Percentiles rank a stretch among this genome's conserved stretches.
phyloP scores from a whole-genome alignment of 495 filamentous ascomycete genomes.

The Aspergillus heteromorphus region DNA sequence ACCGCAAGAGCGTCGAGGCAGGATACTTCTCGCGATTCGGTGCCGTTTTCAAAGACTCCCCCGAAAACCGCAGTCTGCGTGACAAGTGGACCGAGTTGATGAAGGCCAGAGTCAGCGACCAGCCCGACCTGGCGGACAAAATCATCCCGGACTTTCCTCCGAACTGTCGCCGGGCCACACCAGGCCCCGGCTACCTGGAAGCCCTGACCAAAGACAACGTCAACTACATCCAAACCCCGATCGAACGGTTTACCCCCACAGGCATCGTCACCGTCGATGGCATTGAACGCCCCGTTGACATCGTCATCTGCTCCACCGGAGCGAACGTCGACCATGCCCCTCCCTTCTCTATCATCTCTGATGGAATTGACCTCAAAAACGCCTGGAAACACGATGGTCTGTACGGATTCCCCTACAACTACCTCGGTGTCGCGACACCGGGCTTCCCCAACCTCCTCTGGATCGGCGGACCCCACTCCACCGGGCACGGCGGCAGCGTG shows the following conservation, averaged over 20 bases:
- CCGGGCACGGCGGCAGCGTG: conserved; percentile 46
- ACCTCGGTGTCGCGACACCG: conserved; percentile 57
- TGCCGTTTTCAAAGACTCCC: conserved; percentile 49
- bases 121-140: conserved; percentile 49
- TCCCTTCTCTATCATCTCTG: conserved; percentile 51
- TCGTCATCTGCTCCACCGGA: conserved; percentile 65
- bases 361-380: conserved; percentile 43
- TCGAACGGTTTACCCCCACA: conserved; percentile 51
- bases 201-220: conserved; percentile 60
- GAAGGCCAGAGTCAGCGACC: conserved; percentile 44
- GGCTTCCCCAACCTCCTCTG: conserved; percentile 62
- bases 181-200: conserved; percentile 68
- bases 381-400: conserved; percentile 48
- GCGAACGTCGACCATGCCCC: conserved; percentile 55
- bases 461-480: conserved; percentile 45
- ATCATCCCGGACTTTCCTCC: conserved; percentile 62
- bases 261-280: conserved; percentile 54
- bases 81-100: conserved; percentile 50
- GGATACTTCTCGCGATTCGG: conserved; percentile 55
- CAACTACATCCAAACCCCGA: conserved; percentile 50
- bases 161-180: conserved; percentile 65
- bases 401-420: conserved; percentile 59
- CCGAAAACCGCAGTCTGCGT: conserved; percentile 42
- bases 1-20: conserved; percentile 46
- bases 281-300: conserved; percentile 45